Evolutionary conservation across 2,329 filamentous ascomycete species (phyloP), one percentile per base, ranked within the genome.

Genomic region (Diplodia corticola): DNA sequence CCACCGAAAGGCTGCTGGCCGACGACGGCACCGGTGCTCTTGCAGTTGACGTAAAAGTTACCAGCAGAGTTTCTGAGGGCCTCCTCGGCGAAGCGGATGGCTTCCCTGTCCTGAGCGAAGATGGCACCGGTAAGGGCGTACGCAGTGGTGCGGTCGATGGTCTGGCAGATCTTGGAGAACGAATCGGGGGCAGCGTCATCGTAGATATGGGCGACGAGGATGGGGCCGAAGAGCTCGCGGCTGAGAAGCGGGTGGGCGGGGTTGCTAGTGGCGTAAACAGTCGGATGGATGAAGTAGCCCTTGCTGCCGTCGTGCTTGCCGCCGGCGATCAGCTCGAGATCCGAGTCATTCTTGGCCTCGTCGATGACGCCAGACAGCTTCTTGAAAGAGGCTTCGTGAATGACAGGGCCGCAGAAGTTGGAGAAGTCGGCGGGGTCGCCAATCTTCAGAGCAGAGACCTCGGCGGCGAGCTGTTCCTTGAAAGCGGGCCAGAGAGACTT

Each of bases 11-110:
- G 80, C 70, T 83, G 81, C 72, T 83, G 81, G 15, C 80, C 81
- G 40, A 83, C 81, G 26, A 82, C 80, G 6, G 80, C 78, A 60
- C 81, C 84, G 2, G 84, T 86, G 68, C 81, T 89, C 85, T 93
- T 93, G 82, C 89, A 91, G 81, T 93, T 94, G 79, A 94, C 84
- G 80, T 94, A 94, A 77, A 93, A 93, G 82, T 94, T 94, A 49
- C 91, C 91, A 0, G 91, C 91, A 0, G 89, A 82, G 75, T 93
- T 88, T 69, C 90, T 83, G 63, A 94, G 82, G 68, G 83, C 85
- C 71, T 92, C 86, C 77, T 93, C 90, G 0, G 90, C 91, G 65
- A 83, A 83, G 26, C 88, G 84, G 67, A 93, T 80, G 15, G 84
- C 88, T 54, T 83, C 79, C 48, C 91, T 82, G 77, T 93, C 90